These are phyloP conservation scores for Dactylellina cionopaga DNA, from an alignment of 2,329 filamentous ascomycete species.

Conservation along the genomic window DNA sequence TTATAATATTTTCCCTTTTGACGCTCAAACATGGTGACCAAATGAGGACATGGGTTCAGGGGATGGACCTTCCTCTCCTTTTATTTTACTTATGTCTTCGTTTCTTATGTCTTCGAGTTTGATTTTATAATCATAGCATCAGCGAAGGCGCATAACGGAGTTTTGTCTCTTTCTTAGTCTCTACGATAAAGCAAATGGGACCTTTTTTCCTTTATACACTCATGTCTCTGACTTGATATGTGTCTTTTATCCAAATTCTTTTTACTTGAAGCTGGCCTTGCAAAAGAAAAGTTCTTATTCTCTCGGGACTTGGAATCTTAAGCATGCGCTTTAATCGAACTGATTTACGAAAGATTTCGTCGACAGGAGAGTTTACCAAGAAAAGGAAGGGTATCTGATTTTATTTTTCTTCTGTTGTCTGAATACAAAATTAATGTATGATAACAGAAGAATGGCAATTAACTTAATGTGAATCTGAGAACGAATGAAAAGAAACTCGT, in stretches of 20 bases:
- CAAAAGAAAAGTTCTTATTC: too few relatives aligned
- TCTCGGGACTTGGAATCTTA: too few relatives aligned
- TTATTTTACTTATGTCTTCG: not conserved
- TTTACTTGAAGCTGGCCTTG: too few relatives aligned
- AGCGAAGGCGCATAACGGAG: slow-evolving; percentile 25
- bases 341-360: too few relatives aligned
- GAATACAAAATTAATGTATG: slow-evolving; percentile 4
- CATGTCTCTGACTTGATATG: not conserved
- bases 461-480: not conserved
- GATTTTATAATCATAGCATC: slow-evolving; percentile 7
- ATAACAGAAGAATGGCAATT: slow-evolving; percentile 4
- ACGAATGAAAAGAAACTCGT: not conserved
- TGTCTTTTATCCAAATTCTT: too few relatives aligned
- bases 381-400: slow-evolving; percentile 9
- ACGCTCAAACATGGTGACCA: too few relatives aligned
- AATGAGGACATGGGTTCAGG: too few relatives aligned
- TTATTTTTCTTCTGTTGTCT: slow-evolving; percentile 1
- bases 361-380: too few relatives aligned
- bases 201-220: not conserved
- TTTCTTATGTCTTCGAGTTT: not conserved
- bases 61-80: not conserved
- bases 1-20: not conserved
- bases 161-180: not conserved
- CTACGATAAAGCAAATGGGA: too few relatives aligned
- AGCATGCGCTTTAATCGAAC: too few relatives aligned